Conservation (phyloP, 306 rosid genomes). For the Cercis canadensis region DNA sequence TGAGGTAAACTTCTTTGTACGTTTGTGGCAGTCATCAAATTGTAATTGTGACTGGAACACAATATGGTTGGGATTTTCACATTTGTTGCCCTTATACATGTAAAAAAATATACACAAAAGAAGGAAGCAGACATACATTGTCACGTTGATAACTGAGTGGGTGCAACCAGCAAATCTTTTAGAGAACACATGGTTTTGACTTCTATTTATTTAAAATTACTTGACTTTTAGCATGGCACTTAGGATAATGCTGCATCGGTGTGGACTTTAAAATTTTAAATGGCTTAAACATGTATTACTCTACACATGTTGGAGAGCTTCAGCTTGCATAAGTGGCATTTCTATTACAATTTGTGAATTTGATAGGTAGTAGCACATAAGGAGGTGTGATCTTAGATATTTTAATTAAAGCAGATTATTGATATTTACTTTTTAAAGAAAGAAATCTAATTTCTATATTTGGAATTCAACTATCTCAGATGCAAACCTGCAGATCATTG, state of each 20-base stretch:
- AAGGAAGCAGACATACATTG: conserved; percentile 36
- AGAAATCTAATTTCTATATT: neutral
- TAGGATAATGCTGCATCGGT: conserved; percentile 21
- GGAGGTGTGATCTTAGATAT: conserved; percentile 1
- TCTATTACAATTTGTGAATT: conserved; percentile 25
- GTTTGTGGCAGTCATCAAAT: conserved; percentile 26
- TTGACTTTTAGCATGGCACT: conserved; percentile 8
- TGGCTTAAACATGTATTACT: conserved; percentile 6
- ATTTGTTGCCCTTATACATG: conserved; percentile 20
- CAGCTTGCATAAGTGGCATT: conserved; percentile 23
- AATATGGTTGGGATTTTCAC: conserved; percentile 27
- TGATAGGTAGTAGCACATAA: conserved; percentile 17
- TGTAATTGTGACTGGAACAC: conserved; percentile 25
- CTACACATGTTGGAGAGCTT: conserved; percentile 4
- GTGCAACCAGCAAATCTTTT: conserved; percentile 21
- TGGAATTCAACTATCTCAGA: no score
- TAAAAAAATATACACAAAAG: neutral
- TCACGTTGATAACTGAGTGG: conserved; percentile 21
- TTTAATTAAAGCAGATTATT: conserved; percentile 4
- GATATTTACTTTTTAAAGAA: conserved; percentile 9
- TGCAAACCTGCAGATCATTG: no score
- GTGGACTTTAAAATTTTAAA: conserved; percentile 1
- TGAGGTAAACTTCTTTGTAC: conserved; percentile 70
- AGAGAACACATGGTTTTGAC: conserved; percentile 1
- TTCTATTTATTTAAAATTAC: neutral